phyloP scores from a whole-genome alignment of 1,284 basidiomycete species.

The Schizophyllum amplum region DNA sequence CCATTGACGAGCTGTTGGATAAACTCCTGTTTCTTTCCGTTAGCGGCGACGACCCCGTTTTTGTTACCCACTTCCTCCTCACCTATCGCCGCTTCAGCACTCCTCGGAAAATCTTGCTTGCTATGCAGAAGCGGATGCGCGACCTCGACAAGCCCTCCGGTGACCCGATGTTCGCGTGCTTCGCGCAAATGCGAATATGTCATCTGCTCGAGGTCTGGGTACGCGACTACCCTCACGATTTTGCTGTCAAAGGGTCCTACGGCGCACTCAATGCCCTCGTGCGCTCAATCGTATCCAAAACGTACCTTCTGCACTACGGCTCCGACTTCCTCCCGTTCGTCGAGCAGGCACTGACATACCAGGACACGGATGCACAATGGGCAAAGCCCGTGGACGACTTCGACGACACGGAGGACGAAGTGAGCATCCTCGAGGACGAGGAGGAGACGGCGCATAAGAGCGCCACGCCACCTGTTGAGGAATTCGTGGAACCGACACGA shows the following conservation, averaged over 20 bases:
- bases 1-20: conserved; percentile 66
- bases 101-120: conserved; percentile 65
- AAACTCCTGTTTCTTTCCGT: conserved; percentile 68
- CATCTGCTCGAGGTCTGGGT: conserved; percentile 72
- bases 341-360: conserved; percentile 50
- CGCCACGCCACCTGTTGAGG: conserved; percentile 9
- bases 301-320: conserved; percentile 73
- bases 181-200: conserved; percentile 82
- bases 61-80: conserved; percentile 68
- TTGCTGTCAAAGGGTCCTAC: conserved; percentile 62
- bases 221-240: conserved; percentile 62
- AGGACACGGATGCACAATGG: conserved; percentile 64
- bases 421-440: conserved; percentile 20
- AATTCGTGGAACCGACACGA: conserved; percentile 7
- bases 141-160: conserved; percentile 62
- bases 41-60: conserved; percentile 72
- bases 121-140: conserved; percentile 79
- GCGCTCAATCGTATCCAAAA: conserved; percentile 68
- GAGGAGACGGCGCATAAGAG: conserved; percentile 20
- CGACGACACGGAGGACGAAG: neutral
- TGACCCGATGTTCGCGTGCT: conserved; percentile 76
- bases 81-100: conserved; percentile 74
- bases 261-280: conserved; percentile 67
- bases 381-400: conserved; percentile 48
- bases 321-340: conserved; percentile 72